A percentile compares a stretch with the other conserved stretches of the same genome.
phyloP scores from a whole-genome alignment of 441 rosid genomes.

The Pelargonium cotyledonis region DNA sequence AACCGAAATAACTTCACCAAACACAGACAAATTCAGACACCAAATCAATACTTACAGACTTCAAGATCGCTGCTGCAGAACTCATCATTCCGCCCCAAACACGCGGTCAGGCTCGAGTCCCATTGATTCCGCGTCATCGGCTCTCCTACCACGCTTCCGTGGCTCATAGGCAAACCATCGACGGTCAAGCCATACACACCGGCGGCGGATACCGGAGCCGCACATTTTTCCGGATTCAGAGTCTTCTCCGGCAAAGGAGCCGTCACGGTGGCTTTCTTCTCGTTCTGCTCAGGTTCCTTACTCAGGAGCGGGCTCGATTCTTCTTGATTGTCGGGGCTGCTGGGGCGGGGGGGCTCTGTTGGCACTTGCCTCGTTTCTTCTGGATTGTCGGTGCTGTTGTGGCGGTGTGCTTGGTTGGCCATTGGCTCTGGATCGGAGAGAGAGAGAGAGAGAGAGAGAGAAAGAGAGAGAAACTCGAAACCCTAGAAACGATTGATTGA shows the following conservation, averaged over 20 bases:
- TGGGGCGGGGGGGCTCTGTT: too few species aligned
- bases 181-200: conserved; percentile 64
- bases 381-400: too few species aligned
- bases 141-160: conserved; percentile 76
- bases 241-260: conserved; percentile 17
- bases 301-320: conserved; percentile 76
- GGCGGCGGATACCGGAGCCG: conserved; percentile 12
- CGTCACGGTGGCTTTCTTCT: conserved; percentile 25
- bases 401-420: conserved; percentile 29
- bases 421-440: conserved; percentile 18
- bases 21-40: not conserved
- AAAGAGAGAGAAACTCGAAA: too few species aligned
- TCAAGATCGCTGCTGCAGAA: conserved; percentile 98
- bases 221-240: conserved; percentile 12
- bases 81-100: conserved; percentile 82
- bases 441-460: too few species aligned
- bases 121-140: conserved; percentile 68
- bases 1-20: not conserved
- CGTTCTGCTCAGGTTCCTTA: conserved; percentile 30
- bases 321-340: conserved; percentile 27
- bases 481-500: not conserved
- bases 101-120: conserved; percentile 65
- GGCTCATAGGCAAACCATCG: conserved; percentile 65
- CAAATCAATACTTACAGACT: conserved; percentile 69
- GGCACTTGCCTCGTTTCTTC: too few species aligned